A percentile compares a stretch with the other conserved stretches of the same genome.
These are phyloP conservation scores for Aureobasidium musti DNA, from an alignment of 2,329 filamentous ascomycete species.

Conservation along the genomic window DNA sequence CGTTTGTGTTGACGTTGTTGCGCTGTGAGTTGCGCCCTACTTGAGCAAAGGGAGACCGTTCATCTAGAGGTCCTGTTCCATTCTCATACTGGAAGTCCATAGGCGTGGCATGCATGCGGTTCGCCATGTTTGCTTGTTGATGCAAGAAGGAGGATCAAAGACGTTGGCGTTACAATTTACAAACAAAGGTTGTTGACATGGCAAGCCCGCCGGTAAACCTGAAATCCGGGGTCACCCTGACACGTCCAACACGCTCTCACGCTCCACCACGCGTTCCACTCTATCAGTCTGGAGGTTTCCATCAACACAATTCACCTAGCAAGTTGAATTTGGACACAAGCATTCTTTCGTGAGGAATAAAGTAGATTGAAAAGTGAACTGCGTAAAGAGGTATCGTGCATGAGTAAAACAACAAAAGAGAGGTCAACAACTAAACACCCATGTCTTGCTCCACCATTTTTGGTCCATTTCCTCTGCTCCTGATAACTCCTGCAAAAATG, in stretches of 20 bases:
- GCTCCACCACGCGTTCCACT: not conserved
- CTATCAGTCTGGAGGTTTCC: not conserved
- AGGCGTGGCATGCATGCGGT: slow-evolving; percentile 40
- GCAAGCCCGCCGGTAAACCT: not conserved
- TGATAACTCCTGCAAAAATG: slow-evolving; percentile 24
- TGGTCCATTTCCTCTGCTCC: not conserved
- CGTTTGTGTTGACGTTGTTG: slow-evolving; percentile 36
- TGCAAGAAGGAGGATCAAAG: not conserved
- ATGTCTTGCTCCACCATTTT: slow-evolving; percentile 12
- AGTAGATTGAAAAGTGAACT: not conserved
- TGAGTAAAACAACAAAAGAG: slow-evolving; percentile 3
- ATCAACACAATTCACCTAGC: not conserved
- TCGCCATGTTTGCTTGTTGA: slow-evolving; percentile 37
- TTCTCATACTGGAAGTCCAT: slow-evolving; percentile 60
- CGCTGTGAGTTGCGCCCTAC: slow-evolving; percentile 42
- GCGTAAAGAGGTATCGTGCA: slow-evolving; percentile 26
- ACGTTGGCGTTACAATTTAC: slow-evolving; percentile 12
- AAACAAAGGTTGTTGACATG: slow-evolving; percentile 23
- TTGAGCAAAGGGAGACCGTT: slow-evolving; percentile 51
- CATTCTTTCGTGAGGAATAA: not conserved
- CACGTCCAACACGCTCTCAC: not conserved
- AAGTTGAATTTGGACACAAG: not conserved
- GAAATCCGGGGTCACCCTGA: slow-evolving; percentile 17
- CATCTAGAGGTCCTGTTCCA: slow-evolving; percentile 49
- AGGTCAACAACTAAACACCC: not conserved